Base-by-base conservation (phyloP, 2,329 filamentous ascomycete genomes). In the Magnaporthiopsis rhizophila region DNA sequence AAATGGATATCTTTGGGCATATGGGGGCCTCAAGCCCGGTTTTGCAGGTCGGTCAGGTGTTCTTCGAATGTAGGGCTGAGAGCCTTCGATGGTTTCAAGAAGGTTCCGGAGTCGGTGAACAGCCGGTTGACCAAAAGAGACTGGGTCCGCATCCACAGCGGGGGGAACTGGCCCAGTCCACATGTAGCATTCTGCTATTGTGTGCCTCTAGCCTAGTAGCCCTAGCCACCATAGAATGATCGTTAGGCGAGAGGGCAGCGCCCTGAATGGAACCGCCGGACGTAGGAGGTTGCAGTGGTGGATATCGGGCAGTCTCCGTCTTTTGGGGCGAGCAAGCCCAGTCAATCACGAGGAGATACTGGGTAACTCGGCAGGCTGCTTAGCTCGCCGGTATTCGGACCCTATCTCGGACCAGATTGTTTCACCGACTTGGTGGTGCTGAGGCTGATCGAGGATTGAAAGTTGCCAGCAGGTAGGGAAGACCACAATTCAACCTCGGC, bases 291-390 rank as follows among this genome's bases (percentile, higher is more conserved):
- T 34, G 65, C 30, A 2, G 63, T 61, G 1, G 62, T 34, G 1
- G 66, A 65, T 13, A 66, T 24, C 8, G 66, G 66, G 13, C 38
- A 53, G 24, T 61, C 53, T 3, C 61, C 62, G 36, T 67, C 65
- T n/a, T n/a, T 65, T 12, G 59, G 63, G 3, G 38, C 30, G n/a
- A 62, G 62, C 1, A 68, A 68, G 64, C 69, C 30, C 30, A 30
- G 30, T 68, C 32, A 72, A 64, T 1, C 72, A 68, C 0, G 69
- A 71, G 0, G 68, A 68, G 36, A 72, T 71, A 62, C 69, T 71
- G 1, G 69, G 69, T 38, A 72, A 72, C 9, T 62, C 58, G 0
- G 67, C 62, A n/a, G 61, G 1, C 63, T 62, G 13, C 32, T 28
- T 18, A 67, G 61, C 63, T 66, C 66, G 56, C 62, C 58, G 6